Evolutionary conservation across 2,329 filamentous ascomycete species (phyloP), one percentile per base, ranked within the genome.

Genomic region (Colletotrichum gigasporum): DNA sequence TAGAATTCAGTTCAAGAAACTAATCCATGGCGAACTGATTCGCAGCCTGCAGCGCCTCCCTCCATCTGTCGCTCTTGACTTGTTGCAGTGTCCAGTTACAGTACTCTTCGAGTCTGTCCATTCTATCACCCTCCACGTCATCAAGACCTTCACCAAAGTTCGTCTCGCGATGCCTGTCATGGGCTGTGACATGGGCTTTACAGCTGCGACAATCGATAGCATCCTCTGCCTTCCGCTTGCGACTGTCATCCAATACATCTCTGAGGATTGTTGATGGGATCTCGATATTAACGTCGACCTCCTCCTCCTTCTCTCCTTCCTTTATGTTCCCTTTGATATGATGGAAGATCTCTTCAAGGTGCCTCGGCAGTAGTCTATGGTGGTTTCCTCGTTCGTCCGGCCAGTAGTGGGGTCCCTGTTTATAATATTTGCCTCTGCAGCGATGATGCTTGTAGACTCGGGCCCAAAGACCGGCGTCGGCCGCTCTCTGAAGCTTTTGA

Each of bases 271-370:
- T n/a, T n/a, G n/a, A n/a, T n/a, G n/a, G n/a, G n/a, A n/a, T n/a
- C n/a, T n/a, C n/a, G n/a, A n/a, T n/a, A n/a, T n/a, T n/a, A n/a
- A n/a, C n/a, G n/a, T n/a, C n/a, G n/a, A 69, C 54, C 34, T 68
- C 66, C 60, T 70, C 65, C 44, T 68, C 57, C 22, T 58, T 69
- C 53, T 71, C 63, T n/a, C 67, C 64, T 52, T 66, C 60, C 44
- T 69, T 69, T 37, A 73, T 69, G 14, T 63, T 51, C 7, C 63
- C 68, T 42, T 72, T 70, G 10, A 72, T 71, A 41, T 68, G 42
- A 16, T 14, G 20, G 4, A 45, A n/a, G 12, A 45, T 45, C 42
- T 45, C 65, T 66, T 70, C 60, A 26, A 68, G 45, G 47, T 69
- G 42, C 60, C 52, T 63, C 61, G 52, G 28, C 34, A 64, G 44